Evolutionary conservation across 169 alveolate species (phyloP).

Genomic region (Plasmodium reichenowi): DNA sequence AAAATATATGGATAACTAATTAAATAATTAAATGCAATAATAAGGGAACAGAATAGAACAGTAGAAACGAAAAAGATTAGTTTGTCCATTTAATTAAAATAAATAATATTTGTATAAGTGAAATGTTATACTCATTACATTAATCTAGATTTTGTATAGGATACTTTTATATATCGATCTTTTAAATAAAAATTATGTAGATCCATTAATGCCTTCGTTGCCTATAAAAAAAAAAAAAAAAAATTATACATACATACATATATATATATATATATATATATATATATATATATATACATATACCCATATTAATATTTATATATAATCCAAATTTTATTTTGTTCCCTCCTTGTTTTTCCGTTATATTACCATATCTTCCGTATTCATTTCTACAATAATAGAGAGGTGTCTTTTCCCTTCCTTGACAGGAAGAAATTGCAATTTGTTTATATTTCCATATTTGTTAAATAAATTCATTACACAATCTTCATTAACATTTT

Average conservation of each 20-base stretch:
- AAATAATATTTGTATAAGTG: too few species aligned
- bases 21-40: too few species aligned
- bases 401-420: constrained; percentile 61
- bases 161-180: constrained; percentile 80
- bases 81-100: too few species aligned
- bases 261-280: background rate
- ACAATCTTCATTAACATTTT: constrained; percentile 78
- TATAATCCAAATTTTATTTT: background rate
- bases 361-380: constrained; percentile 57
- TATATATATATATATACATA: background rate
- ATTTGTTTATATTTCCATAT: constrained; percentile 75
- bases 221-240: constrained; percentile 55
- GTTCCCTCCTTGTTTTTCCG: background rate
- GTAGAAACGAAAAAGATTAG: too few species aligned
- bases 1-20: too few species aligned
- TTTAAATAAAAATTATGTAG: constrained; percentile 79
- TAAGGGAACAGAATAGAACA: too few species aligned
- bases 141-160: constrained; percentile 78
- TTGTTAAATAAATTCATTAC: constrained; percentile 63
- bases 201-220: constrained; percentile 80
- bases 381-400: constrained; percentile 39
- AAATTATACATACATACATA: background rate
- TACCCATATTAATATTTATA: background rate
- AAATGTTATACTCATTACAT: background rate
- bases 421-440: constrained; percentile 42